Base-by-base conservation (phyloP, 352 stramenopile genomes). In the Lagenidium sp. region DNA sequence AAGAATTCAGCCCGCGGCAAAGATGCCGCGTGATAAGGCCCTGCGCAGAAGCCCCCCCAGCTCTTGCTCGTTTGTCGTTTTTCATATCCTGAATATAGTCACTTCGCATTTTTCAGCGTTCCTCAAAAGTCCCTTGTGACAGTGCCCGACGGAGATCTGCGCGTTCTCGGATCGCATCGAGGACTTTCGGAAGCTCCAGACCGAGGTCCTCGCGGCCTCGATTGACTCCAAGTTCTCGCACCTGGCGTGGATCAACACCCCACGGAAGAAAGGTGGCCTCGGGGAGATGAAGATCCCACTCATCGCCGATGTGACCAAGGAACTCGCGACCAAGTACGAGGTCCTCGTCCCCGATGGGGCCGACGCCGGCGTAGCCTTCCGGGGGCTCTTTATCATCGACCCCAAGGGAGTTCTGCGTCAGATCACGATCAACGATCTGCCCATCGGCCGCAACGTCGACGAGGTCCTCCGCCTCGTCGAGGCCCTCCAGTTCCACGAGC, bases 311-410 rank as follows among this genome's bases (percentile, higher is more conserved):
- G 63, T 91, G 28, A 96, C 59, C 41, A 96, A 97, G 60, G 74
- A 85, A 26, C 53, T 96, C 37, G 60, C 65, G 46, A 65, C 47
- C 23, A 78, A 85, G 50, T 96, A 96, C 55, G 79, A 85, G 18
- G 88, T 96, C 41, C 63, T 94, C 5, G 70, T 86, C 34, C 45
- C 82, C 36, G 74, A 82, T 28, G 73, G 65, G 23, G 65, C 62
- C 29, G 74, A 83, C 34, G 66, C 57, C 7, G 85, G 85, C 36
- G 80, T 89, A 21, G 65, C 87, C 30, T 82, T 95, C 41, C 76
- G 85, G 20, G 88, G 83, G 1, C 64, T 95, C 16, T 96, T 96
- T 47, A 95, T 97, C 56, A 96, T 97, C 50, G 80, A 95, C 53
- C 66, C 63, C 31, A 60, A 95, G 50, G 86, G 83, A 26, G 62